phyloP scores from a whole-genome alignment of 2,329 filamentous ascomycete genomes.

The Colletotrichum melonis region DNA sequence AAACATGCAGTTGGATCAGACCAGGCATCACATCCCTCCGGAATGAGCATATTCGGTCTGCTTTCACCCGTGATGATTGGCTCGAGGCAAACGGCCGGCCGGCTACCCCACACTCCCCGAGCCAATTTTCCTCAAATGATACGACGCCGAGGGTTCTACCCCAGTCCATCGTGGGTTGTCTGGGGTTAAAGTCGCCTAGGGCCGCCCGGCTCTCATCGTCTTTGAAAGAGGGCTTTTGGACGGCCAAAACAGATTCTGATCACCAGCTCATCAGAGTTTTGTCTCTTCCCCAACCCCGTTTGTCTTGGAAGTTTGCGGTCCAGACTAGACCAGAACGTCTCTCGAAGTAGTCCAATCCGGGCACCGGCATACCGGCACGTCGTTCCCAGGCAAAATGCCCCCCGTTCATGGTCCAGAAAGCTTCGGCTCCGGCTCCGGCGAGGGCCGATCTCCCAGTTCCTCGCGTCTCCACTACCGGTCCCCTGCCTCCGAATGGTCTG shows the following conservation, averaged over 20 bases:
- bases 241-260: background rate
- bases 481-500: slow-evolving; percentile 46
- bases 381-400: slow-evolving; percentile 22
- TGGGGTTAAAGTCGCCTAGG: slow-evolving; percentile 30
- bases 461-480: slow-evolving; percentile 42
- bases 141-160: slow-evolving; percentile 19
- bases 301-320: background rate
- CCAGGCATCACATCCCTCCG: slow-evolving; percentile 6
- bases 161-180: slow-evolving; percentile 23
- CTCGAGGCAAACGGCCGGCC: slow-evolving; percentile 16
- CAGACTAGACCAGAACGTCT: background rate
- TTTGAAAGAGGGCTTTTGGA: slow-evolving; percentile 4
- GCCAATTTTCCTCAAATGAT: slow-evolving; percentile 33
- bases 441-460: background rate
- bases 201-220: background rate
- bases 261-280: background rate
- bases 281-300: background rate
- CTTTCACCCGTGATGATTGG: slow-evolving; percentile 31
- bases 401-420: background rate
- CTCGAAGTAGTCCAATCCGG: background rate
- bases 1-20: slow-evolving; percentile 8
- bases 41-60: slow-evolving; percentile 23
- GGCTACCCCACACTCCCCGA: slow-evolving; percentile 30
- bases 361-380: slow-evolving; percentile 29
- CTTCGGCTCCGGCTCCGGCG: slow-evolving; percentile 9